Conservation (phyloP, 2,329 filamentous ascomycete genomes). For the Alternaria sp. region DNA sequence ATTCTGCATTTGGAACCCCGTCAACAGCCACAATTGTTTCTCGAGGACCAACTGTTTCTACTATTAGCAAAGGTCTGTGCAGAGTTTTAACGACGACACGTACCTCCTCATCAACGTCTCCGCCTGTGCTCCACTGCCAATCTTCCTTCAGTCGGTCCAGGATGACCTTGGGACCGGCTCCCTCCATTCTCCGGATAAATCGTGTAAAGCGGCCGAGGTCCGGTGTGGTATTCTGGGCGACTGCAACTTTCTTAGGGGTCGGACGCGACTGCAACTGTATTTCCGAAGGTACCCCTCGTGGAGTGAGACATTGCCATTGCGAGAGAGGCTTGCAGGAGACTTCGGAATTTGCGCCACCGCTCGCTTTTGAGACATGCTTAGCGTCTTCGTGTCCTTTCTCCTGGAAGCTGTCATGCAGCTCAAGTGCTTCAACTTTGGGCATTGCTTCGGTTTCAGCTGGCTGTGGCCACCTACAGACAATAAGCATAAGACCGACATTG, state of each 20-base stretch:
- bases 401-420: conserved; percentile 21
- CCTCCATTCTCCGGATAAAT: conserved; percentile 63
- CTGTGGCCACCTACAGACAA: conserved; percentile 17
- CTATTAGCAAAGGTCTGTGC: background rate
- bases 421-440: conserved; percentile 29
- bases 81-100: background rate
- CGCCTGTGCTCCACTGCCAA: conserved; percentile 47
- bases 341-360: conserved; percentile 16
- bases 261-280: conserved; percentile 24
- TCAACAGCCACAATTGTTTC: conserved; percentile 69
- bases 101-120: conserved; percentile 55
- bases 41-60: conserved; percentile 53
- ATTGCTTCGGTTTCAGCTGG: conserved; percentile 25
- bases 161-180: conserved; percentile 59
- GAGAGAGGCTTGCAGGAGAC: conserved; percentile 38
- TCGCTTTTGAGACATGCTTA: conserved; percentile 16
- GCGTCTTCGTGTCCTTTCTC: conserved; percentile 4
- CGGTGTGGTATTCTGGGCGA: conserved; percentile 26
- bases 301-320: conserved; percentile 43
- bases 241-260: conserved; percentile 20
- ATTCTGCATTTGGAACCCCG: conserved; percentile 56
- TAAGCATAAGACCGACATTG: conserved; percentile 1
- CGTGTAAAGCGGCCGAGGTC: conserved; percentile 56
- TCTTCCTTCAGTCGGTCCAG: conserved; percentile 63
- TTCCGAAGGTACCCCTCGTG: conserved; percentile 23